Evolutionary conservation across 805 yeast genomes (phyloP), one percentile per base, ranked within the genome.

Genomic region (Torulaspora quercuum): DNA sequence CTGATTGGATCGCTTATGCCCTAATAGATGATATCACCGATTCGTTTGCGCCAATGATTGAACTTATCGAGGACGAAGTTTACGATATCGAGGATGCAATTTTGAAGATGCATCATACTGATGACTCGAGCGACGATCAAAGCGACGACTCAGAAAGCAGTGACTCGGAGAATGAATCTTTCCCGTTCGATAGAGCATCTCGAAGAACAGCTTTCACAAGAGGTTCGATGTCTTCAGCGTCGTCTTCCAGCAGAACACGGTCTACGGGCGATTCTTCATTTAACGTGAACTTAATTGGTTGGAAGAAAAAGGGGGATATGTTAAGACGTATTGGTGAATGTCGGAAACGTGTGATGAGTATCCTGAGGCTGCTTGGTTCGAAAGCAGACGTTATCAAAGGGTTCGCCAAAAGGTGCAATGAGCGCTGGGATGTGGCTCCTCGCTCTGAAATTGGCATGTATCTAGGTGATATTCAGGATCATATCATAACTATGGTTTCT

Each of bases 341-440:
- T 46, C 80, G 98, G 43, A 88, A 88, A 56, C 69, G 95, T 26
- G 97, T 92, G 1, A 90, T 90, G 97, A 79, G 92, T 11, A 72
- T 92, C 17, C 67, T 87, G 44, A 67, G 97, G 35, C 69, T 92
- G 30, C 62, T 92, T 37, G 95, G 95, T 2, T 80, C 87, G 33
- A 92, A 92, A 63, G 97, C 97, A 0, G 98, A 92, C 63, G 98
- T 92, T n/a, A 86, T 92, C 48, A 86, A 85, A 55, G 97, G 96
- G 0, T 88, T 92, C 56, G 82, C 95, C 31, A 92, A 92, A 57
- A 68, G 97, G 42, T 87, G 92, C 57, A 82, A 79, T 46, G 95
- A 88, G 49, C 86, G 73, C 44, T 82, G 84, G 86, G 83, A 77
- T 42, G 78, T 75, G 26, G 82, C 86, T 0, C 87, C 90, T 34